phyloP scores from a whole-genome alignment of 2,329 filamentous ascomycete species.

The Lasiodiplodia hormozganensis region DNA sequence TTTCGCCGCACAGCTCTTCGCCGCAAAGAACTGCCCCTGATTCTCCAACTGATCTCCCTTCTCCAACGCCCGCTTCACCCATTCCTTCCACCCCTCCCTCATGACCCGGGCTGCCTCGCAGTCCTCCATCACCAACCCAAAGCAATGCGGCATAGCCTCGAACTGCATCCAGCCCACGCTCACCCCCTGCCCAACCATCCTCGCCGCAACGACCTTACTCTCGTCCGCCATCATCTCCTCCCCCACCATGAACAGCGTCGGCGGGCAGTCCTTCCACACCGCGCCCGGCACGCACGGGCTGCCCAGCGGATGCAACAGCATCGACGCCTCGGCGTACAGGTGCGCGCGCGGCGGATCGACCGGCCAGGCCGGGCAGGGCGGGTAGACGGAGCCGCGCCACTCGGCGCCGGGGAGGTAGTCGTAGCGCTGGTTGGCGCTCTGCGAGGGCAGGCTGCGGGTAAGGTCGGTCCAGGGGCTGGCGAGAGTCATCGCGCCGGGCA shows the following conservation, averaged over 20 bases:
- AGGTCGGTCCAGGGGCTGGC: slow-evolving; percentile 77
- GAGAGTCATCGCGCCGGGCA: slow-evolving; percentile 70
- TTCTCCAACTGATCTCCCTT: slow-evolving; percentile 29
- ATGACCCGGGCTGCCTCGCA: slow-evolving; percentile 33
- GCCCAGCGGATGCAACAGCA: slow-evolving; percentile 69
- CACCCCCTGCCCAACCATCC: slow-evolving; percentile 64
- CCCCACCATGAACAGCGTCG: slow-evolving; percentile 72
- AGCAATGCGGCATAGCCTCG: slow-evolving; percentile 82
- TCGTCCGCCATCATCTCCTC: slow-evolving; percentile 77
- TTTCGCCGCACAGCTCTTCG: slow-evolving; percentile 40
- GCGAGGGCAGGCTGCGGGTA: slow-evolving; percentile 66
- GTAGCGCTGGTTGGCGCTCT: slow-evolving; percentile 59
- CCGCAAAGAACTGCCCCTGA: slow-evolving; percentile 38
- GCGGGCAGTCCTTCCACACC: slow-evolving; percentile 69
- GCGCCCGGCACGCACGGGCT: slow-evolving; percentile 60
- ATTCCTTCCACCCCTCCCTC: slow-evolving; percentile 26
- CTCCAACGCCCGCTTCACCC: neutral
- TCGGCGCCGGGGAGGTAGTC: slow-evolving; percentile 67
- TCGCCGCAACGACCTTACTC: slow-evolving; percentile 64
- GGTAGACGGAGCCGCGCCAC: slow-evolving; percentile 47
- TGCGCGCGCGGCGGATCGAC: slow-evolving; percentile 54
- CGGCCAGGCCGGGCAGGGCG: slow-evolving; percentile 59
- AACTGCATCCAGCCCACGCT: slow-evolving; percentile 73
- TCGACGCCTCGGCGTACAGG: slow-evolving; percentile 53
- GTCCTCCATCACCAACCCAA: slow-evolving; percentile 49